Evolutionary conservation across 176 grass and related monocot genomes (phyloP), one percentile per base, ranked within the genome.

Genomic region (Poa annua): DNA sequence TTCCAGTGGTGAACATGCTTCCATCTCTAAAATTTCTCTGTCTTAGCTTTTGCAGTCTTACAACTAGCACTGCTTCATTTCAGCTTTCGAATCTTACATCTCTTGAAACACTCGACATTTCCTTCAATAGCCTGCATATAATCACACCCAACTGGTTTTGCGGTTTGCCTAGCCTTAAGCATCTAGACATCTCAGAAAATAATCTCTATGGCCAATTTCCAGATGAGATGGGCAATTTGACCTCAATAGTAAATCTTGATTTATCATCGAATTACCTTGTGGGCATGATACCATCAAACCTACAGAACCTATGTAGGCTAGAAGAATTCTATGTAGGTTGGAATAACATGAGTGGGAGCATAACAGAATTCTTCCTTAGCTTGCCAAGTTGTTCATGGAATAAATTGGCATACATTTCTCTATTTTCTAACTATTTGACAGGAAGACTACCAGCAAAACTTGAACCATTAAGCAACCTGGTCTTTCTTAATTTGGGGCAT

Each of bases 121-220:
- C 57, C 21, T 1, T 0, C 42, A 45, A 34, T 49, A 0, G 17
- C 15, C 45, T 86, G 12, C 0, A 15, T 56, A 45, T 4, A 21
- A 22, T 55, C 17, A 0, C 69, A 75, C 47, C 11, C 21, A 86
- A 80, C 32, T 86, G 85, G 77, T 81, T 81, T 47, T 75, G 48
- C 48, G 17, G 7, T 24, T 22, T 75, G 6, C 80, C 84, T 6
- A 48, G 24, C 0, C 80, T 87, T 0, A 49, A 74, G 20, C 0
- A 9, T 42, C 84, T 86, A 6, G 5, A 50, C 32, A 4, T 79
- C 16, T 0, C 2, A 2, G 0, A 0, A 1, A 56, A 3, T 25
- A 0, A 3, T 13, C 52, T 86, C 2, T 1, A 61, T 32, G 63
- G 80, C 2, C 74, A 5, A 1, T 59, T 80, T 2, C 73, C 84